These are phyloP conservation scores for Vicia sativa DNA, from an alignment of 306 rosid species.

Conservation along the genomic window DNA sequence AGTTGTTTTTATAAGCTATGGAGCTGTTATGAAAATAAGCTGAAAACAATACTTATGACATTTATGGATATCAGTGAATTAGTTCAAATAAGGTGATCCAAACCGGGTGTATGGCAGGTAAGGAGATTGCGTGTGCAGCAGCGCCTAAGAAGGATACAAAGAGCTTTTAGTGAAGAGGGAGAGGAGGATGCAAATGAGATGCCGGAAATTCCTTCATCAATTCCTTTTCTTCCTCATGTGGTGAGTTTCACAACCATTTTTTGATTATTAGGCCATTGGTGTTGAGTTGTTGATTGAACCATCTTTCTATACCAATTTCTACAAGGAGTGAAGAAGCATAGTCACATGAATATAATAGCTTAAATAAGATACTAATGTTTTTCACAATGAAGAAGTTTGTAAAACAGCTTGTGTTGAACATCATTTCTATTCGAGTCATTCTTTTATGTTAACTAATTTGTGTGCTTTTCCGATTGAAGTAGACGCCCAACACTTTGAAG, in stretches of 20 bases:
- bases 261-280: slow-evolving; percentile 1
- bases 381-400: slow-evolving; percentile 6
- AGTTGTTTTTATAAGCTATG: not conserved
- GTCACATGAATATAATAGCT: not conserved
- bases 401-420: slow-evolving; percentile 1
- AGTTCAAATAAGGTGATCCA: not conserved
- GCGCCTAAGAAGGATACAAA: slow-evolving; percentile 52
- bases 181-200: slow-evolving; percentile 77
- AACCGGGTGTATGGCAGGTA: slow-evolving; percentile 46
- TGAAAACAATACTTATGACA: not conserved
- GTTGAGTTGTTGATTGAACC: not conserved
- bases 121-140: slow-evolving; percentile 93
- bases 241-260: slow-evolving; percentile 52
- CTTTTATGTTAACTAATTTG: slow-evolving; percentile 19
- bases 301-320: slow-evolving; percentile 5
- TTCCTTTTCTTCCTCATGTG: slow-evolving; percentile 84
- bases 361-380: not conserved
- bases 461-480: slow-evolving; percentile 39
- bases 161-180: slow-evolving; percentile 40
- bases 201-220: slow-evolving; percentile 92
- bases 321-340: not conserved
- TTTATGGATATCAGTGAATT: not conserved
- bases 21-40: not conserved
- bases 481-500: slow-evolving; percentile 87
- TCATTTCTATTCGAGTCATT: not conserved